Evolutionary conservation across 805 yeast species (phyloP).

Genomic region (Metschnikowia anglica): DNA sequence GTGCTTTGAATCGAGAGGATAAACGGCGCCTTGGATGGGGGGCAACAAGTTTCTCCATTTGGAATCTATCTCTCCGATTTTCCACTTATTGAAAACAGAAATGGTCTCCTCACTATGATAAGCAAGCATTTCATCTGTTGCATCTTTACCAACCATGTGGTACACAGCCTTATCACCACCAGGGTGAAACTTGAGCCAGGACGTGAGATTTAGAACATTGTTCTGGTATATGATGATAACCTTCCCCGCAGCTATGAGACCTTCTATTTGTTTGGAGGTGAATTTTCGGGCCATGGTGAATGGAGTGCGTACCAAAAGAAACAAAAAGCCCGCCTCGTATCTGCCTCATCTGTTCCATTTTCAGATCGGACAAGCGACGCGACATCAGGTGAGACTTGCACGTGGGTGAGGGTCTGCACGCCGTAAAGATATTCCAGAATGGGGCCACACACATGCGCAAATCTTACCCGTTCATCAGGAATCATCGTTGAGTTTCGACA

Average conservation of each 20-base stretch:
- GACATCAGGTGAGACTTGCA: slow-evolving; percentile 10
- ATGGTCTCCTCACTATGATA: slow-evolving; percentile 68
- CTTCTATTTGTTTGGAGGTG: slow-evolving; percentile 44
- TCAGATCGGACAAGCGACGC: slow-evolving; percentile 4
- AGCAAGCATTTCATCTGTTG: slow-evolving; percentile 87
- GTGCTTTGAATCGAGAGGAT: slow-evolving; percentile 11
- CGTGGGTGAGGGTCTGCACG: no score
- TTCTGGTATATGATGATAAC: slow-evolving; percentile 65
- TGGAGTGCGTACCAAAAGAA: not conserved
- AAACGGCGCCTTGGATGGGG: slow-evolving; percentile 80
- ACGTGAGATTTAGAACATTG: slow-evolving; percentile 60
- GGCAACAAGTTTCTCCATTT: slow-evolving; percentile 78
- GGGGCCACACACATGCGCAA: not conserved
- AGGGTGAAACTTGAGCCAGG: slow-evolving; percentile 76
- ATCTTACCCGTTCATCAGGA: not conserved
- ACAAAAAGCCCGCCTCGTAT: not conserved
- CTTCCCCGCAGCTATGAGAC: slow-evolving; percentile 64
- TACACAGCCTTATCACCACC: slow-evolving; percentile 85
- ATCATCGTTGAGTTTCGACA: slow-evolving; percentile 61
- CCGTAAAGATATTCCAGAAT: no score
- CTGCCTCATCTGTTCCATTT: not conserved
- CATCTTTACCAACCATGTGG: slow-evolving; percentile 87
- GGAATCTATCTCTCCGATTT: slow-evolving; percentile 61
- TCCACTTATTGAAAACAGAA: slow-evolving; percentile 51
- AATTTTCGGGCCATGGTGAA: slow-evolving; percentile 19